phyloP scores from a whole-genome alignment of 2,329 filamentous ascomycete genomes.

The Fusarium dimerum region DNA sequence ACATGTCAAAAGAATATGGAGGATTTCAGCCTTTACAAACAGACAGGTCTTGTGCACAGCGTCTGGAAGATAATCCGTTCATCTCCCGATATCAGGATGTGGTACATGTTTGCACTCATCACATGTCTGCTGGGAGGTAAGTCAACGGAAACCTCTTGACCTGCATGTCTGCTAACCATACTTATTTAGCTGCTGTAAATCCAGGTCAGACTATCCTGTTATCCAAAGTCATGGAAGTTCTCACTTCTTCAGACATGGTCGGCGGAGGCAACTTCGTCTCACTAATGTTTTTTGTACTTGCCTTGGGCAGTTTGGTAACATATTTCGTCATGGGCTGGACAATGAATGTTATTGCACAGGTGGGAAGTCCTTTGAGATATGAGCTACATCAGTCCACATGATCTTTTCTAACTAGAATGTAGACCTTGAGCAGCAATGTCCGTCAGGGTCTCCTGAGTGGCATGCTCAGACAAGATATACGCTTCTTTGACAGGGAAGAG shows the following conservation, averaged over 20 bases:
- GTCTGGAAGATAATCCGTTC: no score
- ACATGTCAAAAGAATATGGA: no score
- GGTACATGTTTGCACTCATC: no score
- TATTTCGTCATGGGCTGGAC: conserved; percentile 43
- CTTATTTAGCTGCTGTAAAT: conserved; percentile 5
- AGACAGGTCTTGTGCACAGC: no score
- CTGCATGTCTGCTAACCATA: no score
- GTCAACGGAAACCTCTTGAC: no score
- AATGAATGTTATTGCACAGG: conserved; percentile 39
- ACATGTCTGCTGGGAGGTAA: no score
- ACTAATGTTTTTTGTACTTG: conserved; percentile 58
- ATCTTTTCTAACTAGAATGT: conserved; percentile 24
- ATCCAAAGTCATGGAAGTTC: conserved; percentile 41
- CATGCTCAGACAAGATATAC: conserved; percentile 56
- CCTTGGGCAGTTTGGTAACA: conserved; percentile 45
- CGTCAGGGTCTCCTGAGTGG: conserved; percentile 47
- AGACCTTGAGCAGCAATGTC: conserved; percentile 31
- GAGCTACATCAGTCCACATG: no score
- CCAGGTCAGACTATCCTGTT: conserved; percentile 43
- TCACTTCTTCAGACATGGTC: conserved; percentile 28
- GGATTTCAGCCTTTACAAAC: no score
- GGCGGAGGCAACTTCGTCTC: conserved; percentile 51
- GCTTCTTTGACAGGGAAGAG: conserved; percentile 42
- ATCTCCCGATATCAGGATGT: no score
- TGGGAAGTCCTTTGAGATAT: conserved; percentile 16